Evolutionary conservation across 108 stramenopile genomes (phyloP).

Genomic region (Cyclotella kingstonii): DNA sequence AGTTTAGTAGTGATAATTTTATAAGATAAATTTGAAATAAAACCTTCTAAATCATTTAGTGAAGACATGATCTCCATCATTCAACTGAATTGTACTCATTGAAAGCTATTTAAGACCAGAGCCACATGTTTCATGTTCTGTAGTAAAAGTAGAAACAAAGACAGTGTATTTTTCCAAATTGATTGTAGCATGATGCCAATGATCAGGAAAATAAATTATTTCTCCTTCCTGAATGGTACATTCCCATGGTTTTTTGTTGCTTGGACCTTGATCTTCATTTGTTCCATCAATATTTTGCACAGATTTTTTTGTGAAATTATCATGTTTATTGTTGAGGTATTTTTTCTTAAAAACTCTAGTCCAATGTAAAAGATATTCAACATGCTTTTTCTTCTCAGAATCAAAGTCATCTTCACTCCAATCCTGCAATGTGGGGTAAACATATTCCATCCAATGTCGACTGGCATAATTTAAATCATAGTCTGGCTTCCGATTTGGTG

Average conservation of each 20-base stretch:
- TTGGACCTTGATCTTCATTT: conserved; percentile 49
- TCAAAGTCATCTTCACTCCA: conserved; percentile 27
- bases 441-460: conserved; percentile 83
- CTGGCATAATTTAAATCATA: conserved; percentile 73
- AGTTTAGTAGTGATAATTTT: no score
- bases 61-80: no score
- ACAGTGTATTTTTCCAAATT: conserved; percentile 86
- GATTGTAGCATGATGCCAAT: conserved; percentile 90
- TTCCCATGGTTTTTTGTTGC: conserved; percentile 57
- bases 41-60: no score
- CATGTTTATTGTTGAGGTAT: conserved; percentile 32
- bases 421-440: conserved; percentile 41
- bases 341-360: conserved; percentile 10
- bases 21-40: no score
- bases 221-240: conserved; percentile 81
- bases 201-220: conserved; percentile 81
- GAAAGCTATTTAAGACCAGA: no score
- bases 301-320: conserved; percentile 36
- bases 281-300: conserved; percentile 48
- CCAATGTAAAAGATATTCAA: conserved; percentile 19
- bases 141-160: conserved; percentile 88
- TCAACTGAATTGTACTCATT: no score
- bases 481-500: conserved; percentile 43
- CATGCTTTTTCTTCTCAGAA: conserved; percentile 12
- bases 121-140: conserved; percentile 51